Percentiles rank a stretch among this genome's conserved stretches.
Evolutionary conservation across 2,329 filamentous ascomycete species (phyloP).

Genomic region (Furcasterigmium furcatum): DNA sequence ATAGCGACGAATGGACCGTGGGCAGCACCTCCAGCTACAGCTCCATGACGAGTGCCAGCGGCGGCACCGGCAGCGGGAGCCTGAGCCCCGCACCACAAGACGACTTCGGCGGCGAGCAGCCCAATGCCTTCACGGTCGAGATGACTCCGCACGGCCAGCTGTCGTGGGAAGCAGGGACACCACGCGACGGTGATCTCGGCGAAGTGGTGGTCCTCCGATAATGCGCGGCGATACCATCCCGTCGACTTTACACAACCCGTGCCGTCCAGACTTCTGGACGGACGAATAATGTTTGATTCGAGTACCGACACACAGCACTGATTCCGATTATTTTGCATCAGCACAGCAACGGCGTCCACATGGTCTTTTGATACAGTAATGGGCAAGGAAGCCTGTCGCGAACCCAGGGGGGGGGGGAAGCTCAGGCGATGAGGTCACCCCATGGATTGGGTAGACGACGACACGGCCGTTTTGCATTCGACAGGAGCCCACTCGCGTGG

Average conservation of each 20-base stretch:
- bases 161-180: conserved; percentile 32
- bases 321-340: conserved; percentile 11
- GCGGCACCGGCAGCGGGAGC: conserved; percentile 33
- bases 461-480: neutral
- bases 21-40: conserved; percentile 77
- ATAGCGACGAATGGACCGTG: conserved; percentile 88
- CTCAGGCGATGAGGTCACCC: no score
- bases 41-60: conserved; percentile 23
- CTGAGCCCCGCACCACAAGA: conserved; percentile 46
- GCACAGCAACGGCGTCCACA: conserved; percentile 15
- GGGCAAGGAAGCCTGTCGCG: neutral
- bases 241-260: no score
- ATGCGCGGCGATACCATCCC: no score
- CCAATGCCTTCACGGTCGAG: conserved; percentile 21
- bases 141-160: conserved; percentile 30
- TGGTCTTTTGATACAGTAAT: conserved; percentile 1
- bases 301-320: conserved; percentile 7
- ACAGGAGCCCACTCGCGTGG: neutral
- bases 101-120: conserved; percentile 17
- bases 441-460: conserved; percentile 2
- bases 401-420: no score
- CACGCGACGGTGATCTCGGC: conserved; percentile 39
- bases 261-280: no score
- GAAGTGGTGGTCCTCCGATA: conserved; percentile 41
- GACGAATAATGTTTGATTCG: conserved; percentile 3